Percentiles rank a stretch among this genome's conserved stretches.
Evolutionary conservation across 2,329 filamentous ascomycete species (phyloP).

Genomic region (Orbilia quercus): DNA sequence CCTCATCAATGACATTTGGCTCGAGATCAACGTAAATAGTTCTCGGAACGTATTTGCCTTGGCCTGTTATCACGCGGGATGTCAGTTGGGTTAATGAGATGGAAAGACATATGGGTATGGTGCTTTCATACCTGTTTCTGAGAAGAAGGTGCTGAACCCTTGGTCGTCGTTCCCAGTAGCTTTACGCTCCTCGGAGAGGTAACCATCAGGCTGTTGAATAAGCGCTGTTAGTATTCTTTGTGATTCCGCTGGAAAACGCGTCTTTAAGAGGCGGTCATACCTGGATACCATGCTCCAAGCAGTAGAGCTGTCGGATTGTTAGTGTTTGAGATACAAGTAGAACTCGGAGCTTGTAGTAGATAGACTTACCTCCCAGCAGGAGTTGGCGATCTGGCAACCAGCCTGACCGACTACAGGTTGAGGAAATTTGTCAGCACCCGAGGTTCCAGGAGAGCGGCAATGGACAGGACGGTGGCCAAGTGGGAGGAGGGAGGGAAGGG

Average conservation of each 20-base stretch:
- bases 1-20: slow-evolving; percentile 99
- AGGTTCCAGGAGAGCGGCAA: slow-evolving; percentile 63
- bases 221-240: slow-evolving; percentile 17
- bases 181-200: slow-evolving; percentile 98
- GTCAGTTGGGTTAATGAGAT: slow-evolving; percentile 9
- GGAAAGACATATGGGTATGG: slow-evolving; percentile 29
- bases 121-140: slow-evolving; percentile 84
- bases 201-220: slow-evolving; percentile 85
- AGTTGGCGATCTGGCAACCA: slow-evolving; percentile 99
- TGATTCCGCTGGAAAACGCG: slow-evolving; percentile 34
- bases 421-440: slow-evolving; percentile 61
- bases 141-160: slow-evolving; percentile 99
- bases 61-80: slow-evolving; percentile 70
- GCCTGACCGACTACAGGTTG: slow-evolving; percentile 88
- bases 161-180: slow-evolving; percentile 89
- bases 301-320: slow-evolving; percentile 82
- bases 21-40: slow-evolving; percentile 99
- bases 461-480: slow-evolving; percentile 60
- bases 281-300: slow-evolving; percentile 99
- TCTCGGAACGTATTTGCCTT: slow-evolving; percentile 98
- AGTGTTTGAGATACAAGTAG: slow-evolving; percentile 60
- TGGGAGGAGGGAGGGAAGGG: slow-evolving; percentile 59
- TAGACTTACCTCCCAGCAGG: slow-evolving; percentile 97
- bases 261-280: slow-evolving; percentile 68
- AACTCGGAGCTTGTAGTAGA: slow-evolving; percentile 31